These are phyloP conservation scores for Ceratobasidium sp. DNA, from an alignment of 1,284 basidiomycete species.

Conservation along the genomic window DNA sequence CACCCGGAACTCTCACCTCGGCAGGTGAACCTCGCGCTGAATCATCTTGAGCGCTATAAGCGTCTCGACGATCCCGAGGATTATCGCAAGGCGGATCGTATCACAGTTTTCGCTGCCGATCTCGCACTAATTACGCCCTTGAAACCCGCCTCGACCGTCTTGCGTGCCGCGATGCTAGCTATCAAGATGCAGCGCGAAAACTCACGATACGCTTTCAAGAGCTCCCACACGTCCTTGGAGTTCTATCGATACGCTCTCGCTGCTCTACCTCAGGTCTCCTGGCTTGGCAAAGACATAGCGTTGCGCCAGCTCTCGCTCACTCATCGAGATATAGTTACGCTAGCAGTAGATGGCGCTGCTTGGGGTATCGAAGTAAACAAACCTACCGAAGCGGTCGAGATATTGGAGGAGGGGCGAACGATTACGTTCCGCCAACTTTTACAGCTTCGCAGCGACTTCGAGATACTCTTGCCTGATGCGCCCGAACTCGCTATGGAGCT, in stretches of 20 bases:
- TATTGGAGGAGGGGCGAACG: slow-evolving; percentile 54
- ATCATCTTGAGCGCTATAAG: slow-evolving; percentile 5
- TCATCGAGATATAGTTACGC: slow-evolving; percentile 1
- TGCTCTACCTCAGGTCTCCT: slow-evolving; percentile 25
- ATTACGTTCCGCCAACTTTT: slow-evolving; percentile 55
- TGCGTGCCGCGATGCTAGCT: not conserved
- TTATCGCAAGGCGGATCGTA: slow-evolving; percentile 1
- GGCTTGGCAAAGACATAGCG: slow-evolving; percentile 24
- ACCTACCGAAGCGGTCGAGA: slow-evolving; percentile 50
- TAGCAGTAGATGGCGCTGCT: slow-evolving; percentile 19
- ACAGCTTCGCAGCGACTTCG: slow-evolving; percentile 54
- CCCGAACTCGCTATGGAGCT: slow-evolving; percentile 49
- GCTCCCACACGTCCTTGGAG: not conserved
- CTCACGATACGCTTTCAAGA: not conserved
- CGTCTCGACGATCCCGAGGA: not conserved
- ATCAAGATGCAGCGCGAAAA: slow-evolving; percentile 8
- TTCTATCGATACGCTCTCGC: not conserved
- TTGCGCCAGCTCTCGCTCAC: slow-evolving; percentile 16
- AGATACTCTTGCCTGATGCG: slow-evolving; percentile 51
- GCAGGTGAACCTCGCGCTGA: slow-evolving; percentile 9
- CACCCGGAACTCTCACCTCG: slow-evolving; percentile 3
- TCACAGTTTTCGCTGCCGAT: not conserved
- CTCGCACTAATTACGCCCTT: not conserved
- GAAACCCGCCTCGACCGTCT: not conserved
- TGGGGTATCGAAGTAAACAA: not conserved